Percentiles rank a stretch among this genome's conserved stretches.
Conservation (phyloP, 2,329 filamentous ascomycete species). For the Pseudovirgaria hyperparasitica region DNA sequence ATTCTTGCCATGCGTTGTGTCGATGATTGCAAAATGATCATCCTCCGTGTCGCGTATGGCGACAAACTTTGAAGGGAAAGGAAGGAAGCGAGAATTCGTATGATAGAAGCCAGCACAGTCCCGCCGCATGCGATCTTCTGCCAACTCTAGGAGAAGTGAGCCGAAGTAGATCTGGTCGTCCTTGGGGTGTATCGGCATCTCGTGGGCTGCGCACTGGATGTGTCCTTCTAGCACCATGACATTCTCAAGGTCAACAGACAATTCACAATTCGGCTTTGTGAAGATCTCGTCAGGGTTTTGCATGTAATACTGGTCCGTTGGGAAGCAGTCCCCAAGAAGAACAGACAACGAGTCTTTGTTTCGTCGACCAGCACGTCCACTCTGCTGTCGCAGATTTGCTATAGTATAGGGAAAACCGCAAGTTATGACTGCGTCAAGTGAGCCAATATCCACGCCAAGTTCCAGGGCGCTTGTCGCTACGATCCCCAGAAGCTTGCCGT, state of each 20-base stretch:
- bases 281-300: conserved; percentile 89
- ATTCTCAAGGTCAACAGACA: conserved; percentile 87
- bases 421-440: conserved; percentile 83
- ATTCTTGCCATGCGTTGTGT: conserved; percentile 73
- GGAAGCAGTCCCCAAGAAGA: conserved; percentile 76
- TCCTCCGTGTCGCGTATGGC: conserved; percentile 83
- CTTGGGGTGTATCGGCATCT: conserved; percentile 77
- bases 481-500: conserved; percentile 83
- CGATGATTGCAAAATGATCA: conserved; percentile 86
- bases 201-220: conserved; percentile 86
- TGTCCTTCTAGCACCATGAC: conserved; percentile 87
- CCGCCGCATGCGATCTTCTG: conserved; percentile 57
- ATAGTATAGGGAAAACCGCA: conserved; percentile 95
- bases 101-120: conserved; percentile 79
- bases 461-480: conserved; percentile 89
- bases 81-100: conserved; percentile 77
- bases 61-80: conserved; percentile 69
- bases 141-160: conserved; percentile 55
- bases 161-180: conserved; percentile 74
- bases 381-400: conserved; percentile 87
- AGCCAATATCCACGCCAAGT: conserved; percentile 88
- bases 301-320: conserved; percentile 95
- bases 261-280: conserved; percentile 74
- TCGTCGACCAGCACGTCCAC: conserved; percentile 76
- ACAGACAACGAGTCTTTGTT: conserved; percentile 91